Base-by-base conservation (phyloP, 805 yeast species). In the Zygosaccharomyces kombuchaensis region DNA sequence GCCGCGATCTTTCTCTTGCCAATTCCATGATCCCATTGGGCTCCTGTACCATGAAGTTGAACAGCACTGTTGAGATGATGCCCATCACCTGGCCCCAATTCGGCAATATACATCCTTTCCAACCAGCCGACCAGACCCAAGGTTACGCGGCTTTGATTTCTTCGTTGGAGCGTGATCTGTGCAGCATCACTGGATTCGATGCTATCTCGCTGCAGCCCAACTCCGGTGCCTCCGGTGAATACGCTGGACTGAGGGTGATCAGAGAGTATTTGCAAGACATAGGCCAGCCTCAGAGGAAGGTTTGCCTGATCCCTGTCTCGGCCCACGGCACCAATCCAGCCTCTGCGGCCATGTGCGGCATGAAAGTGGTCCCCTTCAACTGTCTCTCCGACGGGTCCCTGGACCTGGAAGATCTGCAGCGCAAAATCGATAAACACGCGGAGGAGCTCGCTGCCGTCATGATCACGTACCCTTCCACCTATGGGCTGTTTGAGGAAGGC, bases 291-390 rank as follows among this genome's bases (percentile, higher is more conserved):
- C 71, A 81, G 48, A 78, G 99, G 63, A 81, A 89, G 65, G 76
- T 93, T 44, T 93, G 97, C 68, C 75, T 93, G 62, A 93, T 93
- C 57, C 99, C 99, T 4, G 96, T 91, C 3, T 82, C 93, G 58
- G 99, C 99, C 1, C 99, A 93, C 62, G 99, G 99, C 48, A 93
- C 99, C 13, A 93, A 93, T 63, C 99, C 99, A 19, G 99, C 99
- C 0, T 87, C 96, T 36, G 98, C 99, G 14, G 87, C 96, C 14
- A 93, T 93, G 96, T 83, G 95, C 56, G 97, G 96, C 30, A 71
- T 93, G 68, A 88, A 87, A 67, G 98, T 93, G 37, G 87, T 93
- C 16, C 83, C 97, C 4, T 88, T 93, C 37, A 88, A 89, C 65
- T 93, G 99, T 71, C 70, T 83, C 45, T 63, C 73, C 10, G 80